These are phyloP conservation scores for Monilinia aucupariae DNA, from an alignment of 2,329 filamentous ascomycete species.

Conservation along the genomic window DNA sequence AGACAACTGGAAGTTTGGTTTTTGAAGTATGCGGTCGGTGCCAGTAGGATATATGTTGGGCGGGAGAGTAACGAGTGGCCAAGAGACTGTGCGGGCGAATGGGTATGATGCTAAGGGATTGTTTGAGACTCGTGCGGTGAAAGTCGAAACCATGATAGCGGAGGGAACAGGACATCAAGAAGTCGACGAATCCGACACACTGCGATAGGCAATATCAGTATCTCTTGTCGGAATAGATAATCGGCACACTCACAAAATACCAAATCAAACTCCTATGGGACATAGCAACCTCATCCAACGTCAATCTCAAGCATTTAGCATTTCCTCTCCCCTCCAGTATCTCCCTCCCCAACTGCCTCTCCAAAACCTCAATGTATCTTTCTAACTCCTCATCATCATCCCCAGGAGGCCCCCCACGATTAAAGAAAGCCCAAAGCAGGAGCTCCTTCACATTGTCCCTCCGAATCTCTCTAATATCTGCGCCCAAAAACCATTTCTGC, in stretches of 20 bases:
- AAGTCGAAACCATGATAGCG: constrained; percentile 44
- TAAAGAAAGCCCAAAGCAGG: constrained; percentile 55
- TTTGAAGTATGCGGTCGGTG: constrained; percentile 54
- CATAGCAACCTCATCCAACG: constrained; percentile 53
- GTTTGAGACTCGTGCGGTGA: constrained; percentile 40
- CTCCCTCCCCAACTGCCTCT: constrained; percentile 45
- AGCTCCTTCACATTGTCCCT: constrained; percentile 57
- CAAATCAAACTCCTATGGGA: constrained; percentile 51
- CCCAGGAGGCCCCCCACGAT: constrained; percentile 40
- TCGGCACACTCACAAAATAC: constrained; percentile 45
- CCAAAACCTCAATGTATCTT: constrained; percentile 47
- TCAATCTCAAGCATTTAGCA: constrained; percentile 50
- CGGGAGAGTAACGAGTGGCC: constrained; percentile 42
- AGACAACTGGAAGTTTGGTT: constrained; percentile 51
- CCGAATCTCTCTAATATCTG: constrained; percentile 47
- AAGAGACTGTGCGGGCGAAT: constrained; percentile 46
- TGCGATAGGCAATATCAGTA: constrained; percentile 16
- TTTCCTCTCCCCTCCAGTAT: constrained; percentile 48
- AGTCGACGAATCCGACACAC: constrained; percentile 36
- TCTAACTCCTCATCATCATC: constrained; percentile 50
- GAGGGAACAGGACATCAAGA: constrained; percentile 36
- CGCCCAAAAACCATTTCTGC: constrained; percentile 53
- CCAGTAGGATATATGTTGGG: constrained; percentile 52
- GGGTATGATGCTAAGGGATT: constrained; percentile 48
- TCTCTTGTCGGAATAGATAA: background rate